Evolutionary conservation across 2,329 filamentous ascomycete genomes (phyloP).

Genomic region (Hymenoscyphus albidus): DNA sequence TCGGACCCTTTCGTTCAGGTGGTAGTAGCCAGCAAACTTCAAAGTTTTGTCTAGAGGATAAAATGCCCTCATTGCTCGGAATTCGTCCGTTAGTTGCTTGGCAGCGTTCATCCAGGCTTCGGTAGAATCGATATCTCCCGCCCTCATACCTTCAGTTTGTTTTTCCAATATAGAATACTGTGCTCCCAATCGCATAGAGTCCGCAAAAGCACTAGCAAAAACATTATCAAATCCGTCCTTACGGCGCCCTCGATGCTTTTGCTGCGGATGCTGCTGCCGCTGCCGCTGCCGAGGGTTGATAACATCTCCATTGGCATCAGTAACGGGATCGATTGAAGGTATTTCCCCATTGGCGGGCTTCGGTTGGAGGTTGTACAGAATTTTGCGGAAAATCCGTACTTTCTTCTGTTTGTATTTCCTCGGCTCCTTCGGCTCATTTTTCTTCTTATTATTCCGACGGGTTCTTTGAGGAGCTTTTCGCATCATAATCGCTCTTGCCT

Average conservation of each 20-base stretch:
- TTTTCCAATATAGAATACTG: conserved; percentile 42
- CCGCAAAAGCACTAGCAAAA: background rate
- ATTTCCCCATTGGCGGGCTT: background rate
- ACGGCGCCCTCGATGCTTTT: background rate
- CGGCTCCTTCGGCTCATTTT: background rate
- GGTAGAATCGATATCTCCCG: conserved; percentile 25
- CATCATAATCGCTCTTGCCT: conserved; percentile 40
- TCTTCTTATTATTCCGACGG: background rate
- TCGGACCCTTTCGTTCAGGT: conserved; percentile 17
- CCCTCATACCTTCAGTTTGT: conserved; percentile 36
- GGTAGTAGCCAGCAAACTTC: conserved; percentile 47
- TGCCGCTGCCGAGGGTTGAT: background rate
- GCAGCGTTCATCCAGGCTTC: conserved; percentile 55
- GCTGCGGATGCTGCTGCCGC: background rate
- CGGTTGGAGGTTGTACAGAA: background rate
- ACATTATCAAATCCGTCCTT: background rate
- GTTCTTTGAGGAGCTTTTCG: background rate
- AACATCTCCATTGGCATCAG: background rate
- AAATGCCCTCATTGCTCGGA: conserved; percentile 59
- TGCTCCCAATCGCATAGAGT: conserved; percentile 26
- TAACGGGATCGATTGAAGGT: too few species aligned
- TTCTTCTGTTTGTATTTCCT: background rate
- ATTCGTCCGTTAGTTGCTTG: conserved; percentile 58
- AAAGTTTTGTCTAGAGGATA: conserved; percentile 65
- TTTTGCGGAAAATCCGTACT: background rate